Evolutionary conservation across 331 rosid species (phyloP).

Genomic region (Acacia pycnantha): DNA sequence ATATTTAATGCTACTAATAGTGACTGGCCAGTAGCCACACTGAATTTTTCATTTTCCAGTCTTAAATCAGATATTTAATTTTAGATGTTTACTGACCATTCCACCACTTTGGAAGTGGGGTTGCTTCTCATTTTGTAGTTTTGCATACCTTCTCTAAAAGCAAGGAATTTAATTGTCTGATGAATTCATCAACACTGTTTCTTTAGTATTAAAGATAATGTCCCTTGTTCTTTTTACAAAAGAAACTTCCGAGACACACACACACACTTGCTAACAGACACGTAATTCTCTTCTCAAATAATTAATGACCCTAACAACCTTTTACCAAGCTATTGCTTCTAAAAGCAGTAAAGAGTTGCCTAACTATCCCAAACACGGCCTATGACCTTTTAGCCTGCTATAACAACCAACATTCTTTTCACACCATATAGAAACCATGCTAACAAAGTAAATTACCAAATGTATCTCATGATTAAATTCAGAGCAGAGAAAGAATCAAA

Average conservation of each 20-base stretch:
- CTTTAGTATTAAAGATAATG: background rate
- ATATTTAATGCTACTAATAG: background rate
- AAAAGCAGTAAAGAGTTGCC: background rate
- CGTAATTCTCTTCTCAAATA: background rate
- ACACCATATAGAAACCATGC: slow-evolving; percentile 2
- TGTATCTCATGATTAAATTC: slow-evolving; percentile 11
- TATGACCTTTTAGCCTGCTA: background rate
- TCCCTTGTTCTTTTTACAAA: background rate
- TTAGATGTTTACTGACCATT: background rate
- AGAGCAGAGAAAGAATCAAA: slow-evolving; percentile 12
- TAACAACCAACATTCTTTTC: slow-evolving; percentile 1
- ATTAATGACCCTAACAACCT: background rate
- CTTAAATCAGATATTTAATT: background rate
- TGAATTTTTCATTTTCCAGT: background rate
- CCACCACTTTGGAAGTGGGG: slow-evolving; percentile 1
- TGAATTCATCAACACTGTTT: slow-evolving; percentile 8
- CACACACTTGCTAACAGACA: background rate
- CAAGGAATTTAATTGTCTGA: background rate
- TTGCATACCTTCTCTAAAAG: background rate
- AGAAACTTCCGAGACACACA: background rate
- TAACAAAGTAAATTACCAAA: background rate
- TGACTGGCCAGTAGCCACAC: background rate
- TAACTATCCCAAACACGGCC: background rate
- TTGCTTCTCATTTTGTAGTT: background rate
- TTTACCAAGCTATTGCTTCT: background rate